Percentiles rank a stretch among this genome's conserved stretches.
These are phyloP conservation scores for Xylaria intraflava DNA, from an alignment of 495 filamentous ascomycete species.

Conservation along the genomic window DNA sequence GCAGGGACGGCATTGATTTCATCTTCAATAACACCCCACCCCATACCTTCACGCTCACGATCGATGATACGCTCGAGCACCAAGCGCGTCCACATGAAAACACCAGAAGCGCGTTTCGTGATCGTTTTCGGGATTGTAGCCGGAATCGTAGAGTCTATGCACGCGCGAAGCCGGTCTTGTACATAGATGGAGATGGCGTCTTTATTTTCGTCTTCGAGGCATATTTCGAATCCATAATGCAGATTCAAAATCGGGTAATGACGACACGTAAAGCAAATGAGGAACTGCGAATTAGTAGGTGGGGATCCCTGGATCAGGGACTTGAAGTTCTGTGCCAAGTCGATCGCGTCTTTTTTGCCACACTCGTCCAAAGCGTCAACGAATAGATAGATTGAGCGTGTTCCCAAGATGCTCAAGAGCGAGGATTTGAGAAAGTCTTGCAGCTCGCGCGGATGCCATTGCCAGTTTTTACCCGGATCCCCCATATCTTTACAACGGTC, in stretches of 20 bases:
- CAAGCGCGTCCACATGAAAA: not conserved
- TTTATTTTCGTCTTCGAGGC: not conserved
- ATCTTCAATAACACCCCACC: not conserved
- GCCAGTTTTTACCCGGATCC: not conserved
- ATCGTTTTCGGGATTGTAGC: too few species aligned
- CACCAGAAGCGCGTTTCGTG: not conserved
- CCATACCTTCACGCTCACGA: not conserved
- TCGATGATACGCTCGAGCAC: not conserved
- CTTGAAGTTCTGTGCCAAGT: not conserved
- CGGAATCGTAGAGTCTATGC: too few species aligned
- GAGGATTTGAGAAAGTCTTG: not conserved
- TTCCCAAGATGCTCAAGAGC: constrained; percentile 5
- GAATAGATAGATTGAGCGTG: constrained; percentile 18
- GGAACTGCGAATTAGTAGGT: not conserved
- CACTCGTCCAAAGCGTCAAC: constrained; percentile 33
- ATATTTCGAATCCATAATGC: not conserved
- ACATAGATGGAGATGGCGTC: not conserved
- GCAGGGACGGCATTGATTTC: not conserved
- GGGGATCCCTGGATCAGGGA: not conserved
- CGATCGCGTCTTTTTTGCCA: constrained; percentile 21
- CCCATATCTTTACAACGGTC: not conserved
- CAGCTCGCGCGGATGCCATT: not conserved
- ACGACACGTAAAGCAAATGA: not conserved
- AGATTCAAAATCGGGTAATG: not conserved
- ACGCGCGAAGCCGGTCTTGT: not conserved